Conservation (phyloP, 1,139 yeast genomes). For the Komagataea norvegica region DNA sequence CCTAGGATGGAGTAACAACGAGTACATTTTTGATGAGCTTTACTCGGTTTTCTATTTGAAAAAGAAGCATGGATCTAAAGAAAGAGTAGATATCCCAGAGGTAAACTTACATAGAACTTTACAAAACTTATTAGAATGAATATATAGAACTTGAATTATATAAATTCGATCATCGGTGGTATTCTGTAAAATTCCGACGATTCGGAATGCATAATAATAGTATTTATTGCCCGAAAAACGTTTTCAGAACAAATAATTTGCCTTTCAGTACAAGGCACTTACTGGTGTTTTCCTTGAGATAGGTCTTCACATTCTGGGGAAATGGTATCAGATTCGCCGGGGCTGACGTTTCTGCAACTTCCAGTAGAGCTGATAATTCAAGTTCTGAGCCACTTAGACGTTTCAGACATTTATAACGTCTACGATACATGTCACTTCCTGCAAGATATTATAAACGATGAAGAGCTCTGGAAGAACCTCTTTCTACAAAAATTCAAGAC, state of each 20-base stretch:
- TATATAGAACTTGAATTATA: too few species aligned
- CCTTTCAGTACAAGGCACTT: too few species aligned
- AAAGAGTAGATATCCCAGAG: background rate
- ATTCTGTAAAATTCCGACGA: too few species aligned
- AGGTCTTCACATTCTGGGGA: too few species aligned
- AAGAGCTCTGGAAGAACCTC: constrained; percentile 57
- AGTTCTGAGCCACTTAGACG: constrained; percentile 53
- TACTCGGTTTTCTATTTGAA: constrained; percentile 9
- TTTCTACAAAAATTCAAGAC: constrained; percentile 45
- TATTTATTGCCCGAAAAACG: too few species aligned
- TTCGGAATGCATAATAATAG: too few species aligned
- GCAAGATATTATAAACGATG: constrained; percentile 48
- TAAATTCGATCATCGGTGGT: too few species aligned
- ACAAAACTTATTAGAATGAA: constrained; percentile 2
- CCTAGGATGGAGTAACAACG: constrained; percentile 35
- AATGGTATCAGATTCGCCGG: too few species aligned
- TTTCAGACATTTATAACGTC: constrained; percentile 44
- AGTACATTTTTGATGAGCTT: constrained; percentile 17
- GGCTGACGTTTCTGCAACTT: constrained; percentile 31
- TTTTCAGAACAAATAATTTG: too few species aligned
- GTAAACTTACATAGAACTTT: constrained; percentile 5
- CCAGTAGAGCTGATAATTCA: constrained; percentile 57
- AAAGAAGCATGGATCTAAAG: constrained; percentile 1
- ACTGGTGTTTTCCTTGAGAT: too few species aligned
- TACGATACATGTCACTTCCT: constrained; percentile 53